phyloP scores from a whole-genome alignment of 805 yeast species.

The Wickerhamiella brachini region DNA sequence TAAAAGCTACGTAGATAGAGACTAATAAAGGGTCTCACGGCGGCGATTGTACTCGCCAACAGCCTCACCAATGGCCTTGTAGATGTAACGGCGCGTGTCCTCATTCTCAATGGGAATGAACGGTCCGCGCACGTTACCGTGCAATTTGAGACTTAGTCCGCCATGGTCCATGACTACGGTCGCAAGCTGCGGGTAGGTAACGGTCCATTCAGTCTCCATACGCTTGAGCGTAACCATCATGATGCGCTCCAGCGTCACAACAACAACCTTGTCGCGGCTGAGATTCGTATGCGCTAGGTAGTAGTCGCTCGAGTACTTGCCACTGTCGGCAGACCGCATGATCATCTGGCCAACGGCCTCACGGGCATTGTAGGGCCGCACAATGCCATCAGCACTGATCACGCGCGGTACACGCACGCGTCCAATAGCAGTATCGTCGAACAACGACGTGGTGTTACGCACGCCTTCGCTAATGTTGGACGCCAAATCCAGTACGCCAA shows the following conservation, averaged over 20 bases:
- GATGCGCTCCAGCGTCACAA: conserved; percentile 61
- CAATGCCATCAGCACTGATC: conserved; percentile 53
- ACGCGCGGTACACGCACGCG: conserved; percentile 74
- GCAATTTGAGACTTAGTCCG: conserved; percentile 58
- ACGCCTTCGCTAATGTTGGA: conserved; percentile 90
- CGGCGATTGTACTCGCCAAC: conserved; percentile 55
- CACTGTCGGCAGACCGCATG: conserved; percentile 75
- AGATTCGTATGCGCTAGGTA: conserved; percentile 81
- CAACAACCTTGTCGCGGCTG: conserved; percentile 62
- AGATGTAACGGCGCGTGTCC: conserved; percentile 48
- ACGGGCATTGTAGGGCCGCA: conserved; percentile 61
- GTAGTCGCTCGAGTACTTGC: conserved; percentile 52
- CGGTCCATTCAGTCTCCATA: conserved; percentile 57
- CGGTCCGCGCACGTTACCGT: conserved; percentile 42
- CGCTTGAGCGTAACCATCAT: conserved; percentile 50
- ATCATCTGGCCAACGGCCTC: conserved; percentile 93
- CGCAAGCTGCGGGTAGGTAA: conserved; percentile 48
- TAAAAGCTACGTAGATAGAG: too few relatives aligned
- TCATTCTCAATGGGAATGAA: conserved; percentile 72
- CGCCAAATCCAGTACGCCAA: conserved; percentile 86
- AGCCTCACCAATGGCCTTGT: conserved; percentile 62
- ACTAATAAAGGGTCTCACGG: conserved; percentile 13
- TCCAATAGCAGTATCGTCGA: conserved; percentile 59
- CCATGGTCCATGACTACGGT: conserved; percentile 64
- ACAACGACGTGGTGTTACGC: conserved; percentile 78